Evolutionary conservation across 495 filamentous ascomycete species (phyloP).

Genomic region (Entonaema liquescens): DNA sequence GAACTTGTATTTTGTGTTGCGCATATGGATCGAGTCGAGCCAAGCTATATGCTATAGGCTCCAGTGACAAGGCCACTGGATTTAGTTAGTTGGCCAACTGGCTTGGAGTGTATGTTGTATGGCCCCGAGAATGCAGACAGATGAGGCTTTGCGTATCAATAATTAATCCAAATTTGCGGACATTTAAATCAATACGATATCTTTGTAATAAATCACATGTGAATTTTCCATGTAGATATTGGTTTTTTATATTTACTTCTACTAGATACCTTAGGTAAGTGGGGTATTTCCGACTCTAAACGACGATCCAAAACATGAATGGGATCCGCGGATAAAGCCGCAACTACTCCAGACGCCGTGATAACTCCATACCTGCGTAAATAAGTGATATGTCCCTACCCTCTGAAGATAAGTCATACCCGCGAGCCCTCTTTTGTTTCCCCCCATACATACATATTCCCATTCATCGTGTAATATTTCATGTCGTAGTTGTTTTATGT

Average conservation of each 20-base stretch:
- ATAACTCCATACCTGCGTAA: conserved; percentile 11
- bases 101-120: not conserved
- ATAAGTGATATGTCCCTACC: conserved; percentile 8
- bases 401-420: conserved; percentile 7
- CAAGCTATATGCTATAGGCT: conserved; percentile 16
- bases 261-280: too few relatives aligned
- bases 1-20: conserved; percentile 16
- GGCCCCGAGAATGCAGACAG: conserved; percentile 14
- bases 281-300: conserved; percentile 41
- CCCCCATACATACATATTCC: not conserved
- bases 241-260: conserved; percentile 16
- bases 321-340: not conserved
- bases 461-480: conserved; percentile 5
- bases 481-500: conserved; percentile 14
- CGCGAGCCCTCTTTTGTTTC: conserved; percentile 16
- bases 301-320: not conserved
- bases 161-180: conserved; percentile 3
- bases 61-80: not conserved
- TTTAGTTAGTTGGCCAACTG: conserved; percentile 15
- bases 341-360: conserved; percentile 4
- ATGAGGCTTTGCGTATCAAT: not conserved
- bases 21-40: conserved; percentile 30
- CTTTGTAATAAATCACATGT: not conserved
- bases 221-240: not conserved
- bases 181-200: not conserved